phyloP scores from a whole-genome alignment of 139 green algal species.

The Chlorella sp. region DNA sequence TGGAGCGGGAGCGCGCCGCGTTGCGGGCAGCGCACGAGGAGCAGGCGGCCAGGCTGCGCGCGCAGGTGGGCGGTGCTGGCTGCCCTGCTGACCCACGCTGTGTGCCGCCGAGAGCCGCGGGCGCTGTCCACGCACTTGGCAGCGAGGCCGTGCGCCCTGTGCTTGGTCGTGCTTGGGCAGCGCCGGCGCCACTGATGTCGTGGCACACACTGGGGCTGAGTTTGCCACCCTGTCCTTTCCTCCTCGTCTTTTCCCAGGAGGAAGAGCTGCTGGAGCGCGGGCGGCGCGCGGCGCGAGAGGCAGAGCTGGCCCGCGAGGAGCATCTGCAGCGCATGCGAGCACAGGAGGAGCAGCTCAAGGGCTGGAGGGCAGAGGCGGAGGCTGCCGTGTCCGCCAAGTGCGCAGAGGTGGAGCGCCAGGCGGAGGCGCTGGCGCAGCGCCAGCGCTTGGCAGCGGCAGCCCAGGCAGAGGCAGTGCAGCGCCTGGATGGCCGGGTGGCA shows the following conservation, averaged over 20 bases:
- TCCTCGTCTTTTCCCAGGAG: too few relatives aligned
- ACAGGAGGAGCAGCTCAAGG: slow-evolving; percentile 10
- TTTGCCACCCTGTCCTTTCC: not conserved
- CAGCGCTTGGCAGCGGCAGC: not conserved
- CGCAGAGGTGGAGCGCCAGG: not conserved
- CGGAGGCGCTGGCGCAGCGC: not conserved
- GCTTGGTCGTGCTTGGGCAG: not conserved
- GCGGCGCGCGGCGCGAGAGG: not conserved
- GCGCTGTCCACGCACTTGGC: not conserved
- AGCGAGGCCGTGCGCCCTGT: not conserved
- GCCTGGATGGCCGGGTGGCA: not conserved
- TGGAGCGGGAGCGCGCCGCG: slow-evolving; percentile 7
- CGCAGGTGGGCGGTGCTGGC: not conserved
- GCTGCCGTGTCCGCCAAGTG: not conserved
- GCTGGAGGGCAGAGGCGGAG: not conserved
- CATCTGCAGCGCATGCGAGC: slow-evolving; percentile 2
- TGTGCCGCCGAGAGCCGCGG: too few relatives aligned
- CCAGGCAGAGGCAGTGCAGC: not conserved
- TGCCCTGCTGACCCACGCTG: not conserved
- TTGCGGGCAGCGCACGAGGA: slow-evolving; percentile 13
- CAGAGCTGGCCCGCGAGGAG: slow-evolving; percentile 7
- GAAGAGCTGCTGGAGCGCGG: slow-evolving; percentile 15
- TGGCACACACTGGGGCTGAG: not conserved
- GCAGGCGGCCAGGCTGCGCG: slow-evolving; percentile 7
- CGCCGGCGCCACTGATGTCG: not conserved